Evolutionary conservation across 1,284 basidiomycete genomes (phyloP).

Genomic region (Heimioporus punctisporus): DNA sequence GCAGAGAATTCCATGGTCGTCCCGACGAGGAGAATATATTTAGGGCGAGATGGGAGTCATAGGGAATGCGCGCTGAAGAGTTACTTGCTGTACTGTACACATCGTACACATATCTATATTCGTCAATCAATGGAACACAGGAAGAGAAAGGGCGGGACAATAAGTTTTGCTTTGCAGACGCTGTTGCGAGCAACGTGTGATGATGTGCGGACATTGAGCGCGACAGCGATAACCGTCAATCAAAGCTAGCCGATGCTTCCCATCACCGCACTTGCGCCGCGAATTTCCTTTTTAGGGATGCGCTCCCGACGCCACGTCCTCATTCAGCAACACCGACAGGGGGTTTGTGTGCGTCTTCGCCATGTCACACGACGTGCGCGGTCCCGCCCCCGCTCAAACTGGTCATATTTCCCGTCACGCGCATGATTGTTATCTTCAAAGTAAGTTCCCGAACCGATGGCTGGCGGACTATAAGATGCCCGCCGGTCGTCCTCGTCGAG

Average conservation of each 20-base stretch:
- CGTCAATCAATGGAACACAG: too few relatives aligned
- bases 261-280: conserved; percentile 25
- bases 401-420: conserved; percentile 18
- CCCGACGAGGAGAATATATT: too few relatives aligned
- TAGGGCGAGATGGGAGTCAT: too few relatives aligned
- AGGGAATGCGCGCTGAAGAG: too few relatives aligned
- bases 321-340: conserved; percentile 19
- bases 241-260: conserved; percentile 16
- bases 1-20: too few relatives aligned
- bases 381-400: conserved; percentile 26
- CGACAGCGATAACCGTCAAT: conserved; percentile 14
- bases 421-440: conserved; percentile 6
- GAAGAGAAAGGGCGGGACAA: conserved; percentile 11
- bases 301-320: conserved; percentile 20
- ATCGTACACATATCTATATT: too few relatives aligned
- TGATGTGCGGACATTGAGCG: conserved; percentile 3
- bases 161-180: neutral
- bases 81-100: too few relatives aligned
- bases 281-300: conserved; percentile 16
- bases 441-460: conserved; percentile 22
- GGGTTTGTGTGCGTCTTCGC: conserved; percentile 8
- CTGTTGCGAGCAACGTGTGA: conserved; percentile 15
- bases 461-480: conserved; percentile 29
- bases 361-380: conserved; percentile 21
- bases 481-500: conserved; percentile 11